Conservation (phyloP, 768 basidiomycete genomes). For the Galerina sulciceps region DNA sequence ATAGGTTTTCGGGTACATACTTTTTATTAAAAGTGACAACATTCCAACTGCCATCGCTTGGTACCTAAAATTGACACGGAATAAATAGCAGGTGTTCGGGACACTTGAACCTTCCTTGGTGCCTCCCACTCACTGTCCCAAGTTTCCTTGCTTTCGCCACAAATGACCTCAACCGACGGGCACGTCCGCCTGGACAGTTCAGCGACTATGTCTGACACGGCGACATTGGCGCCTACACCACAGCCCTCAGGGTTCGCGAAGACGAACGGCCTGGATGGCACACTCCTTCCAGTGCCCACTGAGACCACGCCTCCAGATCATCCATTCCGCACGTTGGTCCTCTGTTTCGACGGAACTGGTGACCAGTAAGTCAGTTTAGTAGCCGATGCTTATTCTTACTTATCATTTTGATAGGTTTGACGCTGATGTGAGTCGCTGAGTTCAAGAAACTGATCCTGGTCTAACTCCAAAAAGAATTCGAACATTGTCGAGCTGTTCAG, state of each 20-base stretch:
- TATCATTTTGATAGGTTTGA: slow-evolving; percentile 32
- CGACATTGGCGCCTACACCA: slow-evolving; percentile 2
- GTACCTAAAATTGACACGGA: not conserved
- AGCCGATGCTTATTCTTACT: not conserved
- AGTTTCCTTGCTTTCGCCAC: not conserved
- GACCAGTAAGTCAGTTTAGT: slow-evolving; percentile 36
- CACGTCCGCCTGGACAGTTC: not conserved
- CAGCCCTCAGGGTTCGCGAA: slow-evolving; percentile 3
- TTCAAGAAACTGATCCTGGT: not conserved
- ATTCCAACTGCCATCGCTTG: slow-evolving; percentile 11
- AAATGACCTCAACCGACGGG: not conserved
- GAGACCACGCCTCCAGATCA: slow-evolving; percentile 33
- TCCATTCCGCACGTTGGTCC: slow-evolving; percentile 51
- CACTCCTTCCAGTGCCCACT: not conserved
- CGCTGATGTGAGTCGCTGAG: slow-evolving; percentile 34
- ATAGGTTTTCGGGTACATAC: no score
- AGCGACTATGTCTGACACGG: not conserved
- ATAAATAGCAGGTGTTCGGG: not conserved
- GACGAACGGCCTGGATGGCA: not conserved
- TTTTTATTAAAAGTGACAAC: slow-evolving; percentile 7
- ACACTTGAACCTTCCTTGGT: not conserved
- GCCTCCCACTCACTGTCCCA: not conserved
- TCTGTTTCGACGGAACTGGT: slow-evolving; percentile 73
- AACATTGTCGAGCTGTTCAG: slow-evolving; percentile 56
- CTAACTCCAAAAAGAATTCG: slow-evolving; percentile 37